phyloP scores from a whole-genome alignment of 1,284 basidiomycete species.

The Cutaneotrichosporon arboriforme region DNA sequence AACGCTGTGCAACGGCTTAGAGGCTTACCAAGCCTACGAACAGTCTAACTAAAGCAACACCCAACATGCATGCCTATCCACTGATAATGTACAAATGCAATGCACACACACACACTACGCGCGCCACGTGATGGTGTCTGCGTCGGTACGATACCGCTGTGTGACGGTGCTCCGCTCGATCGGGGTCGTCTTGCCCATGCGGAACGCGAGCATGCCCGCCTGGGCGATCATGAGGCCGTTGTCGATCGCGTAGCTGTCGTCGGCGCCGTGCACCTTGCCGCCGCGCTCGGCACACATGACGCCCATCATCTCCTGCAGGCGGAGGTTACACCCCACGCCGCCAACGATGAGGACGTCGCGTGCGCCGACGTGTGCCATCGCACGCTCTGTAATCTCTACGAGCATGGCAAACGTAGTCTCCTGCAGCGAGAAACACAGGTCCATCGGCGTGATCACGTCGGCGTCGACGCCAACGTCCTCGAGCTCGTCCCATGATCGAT shows the following conservation, averaged over 20 bases:
- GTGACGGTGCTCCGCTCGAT: conserved; percentile 78
- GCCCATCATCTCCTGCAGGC: conserved; percentile 98
- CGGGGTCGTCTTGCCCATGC: conserved; percentile 84
- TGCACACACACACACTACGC: too few species aligned
- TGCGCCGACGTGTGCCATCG: conserved; percentile 97
- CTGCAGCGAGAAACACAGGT: conserved; percentile 94
- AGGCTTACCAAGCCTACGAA: too few species aligned
- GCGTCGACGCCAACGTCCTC: conserved; percentile 35
- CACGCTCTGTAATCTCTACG: conserved; percentile 97
- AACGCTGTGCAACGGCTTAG: too few species aligned
- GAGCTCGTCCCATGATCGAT: conserved; percentile 48
- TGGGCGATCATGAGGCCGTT: conserved; percentile 99
- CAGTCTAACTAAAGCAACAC: too few species aligned
- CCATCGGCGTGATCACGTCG: conserved; percentile 82
- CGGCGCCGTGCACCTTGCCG: conserved; percentile 89
- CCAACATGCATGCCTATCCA: too few species aligned
- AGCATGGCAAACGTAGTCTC: conserved; percentile 98
- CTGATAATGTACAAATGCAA: too few species aligned
- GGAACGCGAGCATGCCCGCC: conserved; percentile 82
- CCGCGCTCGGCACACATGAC: conserved; percentile 89
- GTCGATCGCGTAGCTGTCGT: conserved; percentile 94
- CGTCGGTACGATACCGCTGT: conserved; percentile 59
- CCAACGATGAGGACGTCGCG: conserved; percentile 96
- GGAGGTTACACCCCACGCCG: conserved; percentile 93
- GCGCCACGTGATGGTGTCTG: background rate